Conservation (phyloP, 345 rosid genomes). For the Raphanus sativus region DNA sequence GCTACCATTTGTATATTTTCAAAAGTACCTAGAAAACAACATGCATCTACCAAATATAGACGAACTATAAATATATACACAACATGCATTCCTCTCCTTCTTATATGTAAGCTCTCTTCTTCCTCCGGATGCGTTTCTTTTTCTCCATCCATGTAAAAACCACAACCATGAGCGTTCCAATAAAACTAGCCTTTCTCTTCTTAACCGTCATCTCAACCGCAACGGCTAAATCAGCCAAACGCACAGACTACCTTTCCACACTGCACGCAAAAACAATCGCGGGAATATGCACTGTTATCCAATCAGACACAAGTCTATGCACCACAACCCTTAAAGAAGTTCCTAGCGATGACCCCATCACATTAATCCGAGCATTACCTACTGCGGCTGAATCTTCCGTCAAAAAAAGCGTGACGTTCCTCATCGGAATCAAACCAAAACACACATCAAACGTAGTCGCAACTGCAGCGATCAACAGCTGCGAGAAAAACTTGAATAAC, state of each 20-base stretch:
- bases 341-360: slow-evolving; percentile 50
- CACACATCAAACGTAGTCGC: slow-evolving; percentile 12
- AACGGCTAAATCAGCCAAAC: neutral
- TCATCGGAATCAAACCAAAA: slow-evolving; percentile 29
- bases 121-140: slow-evolving; percentile 14
- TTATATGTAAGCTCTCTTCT: slow-evolving; percentile 12
- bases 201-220: neutral
- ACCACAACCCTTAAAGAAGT: slow-evolving; percentile 44
- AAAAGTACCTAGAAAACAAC: neutral
- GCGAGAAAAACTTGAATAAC: slow-evolving; percentile 33
- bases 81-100: neutral
- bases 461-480: slow-evolving; percentile 12
- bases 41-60: slow-evolving; percentile 13
- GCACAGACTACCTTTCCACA: slow-evolving; percentile 35
- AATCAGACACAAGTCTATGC: slow-evolving; percentile 50
- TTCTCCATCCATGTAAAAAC: slow-evolving; percentile 15
- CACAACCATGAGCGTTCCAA: slow-evolving; percentile 33
- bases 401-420: slow-evolving; percentile 35
- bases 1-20: slow-evolving; percentile 1
- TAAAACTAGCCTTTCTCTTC: slow-evolving; percentile 18
- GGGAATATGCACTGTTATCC: slow-evolving; percentile 44
- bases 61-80: slow-evolving; percentile 15
- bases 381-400: slow-evolving; percentile 40
- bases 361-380: slow-evolving; percentile 39
- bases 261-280: slow-evolving; percentile 45